These are phyloP conservation scores for Botryobasidium botryosum DNA, from an alignment of 768 basidiomycete genomes.

Conservation along the genomic window DNA sequence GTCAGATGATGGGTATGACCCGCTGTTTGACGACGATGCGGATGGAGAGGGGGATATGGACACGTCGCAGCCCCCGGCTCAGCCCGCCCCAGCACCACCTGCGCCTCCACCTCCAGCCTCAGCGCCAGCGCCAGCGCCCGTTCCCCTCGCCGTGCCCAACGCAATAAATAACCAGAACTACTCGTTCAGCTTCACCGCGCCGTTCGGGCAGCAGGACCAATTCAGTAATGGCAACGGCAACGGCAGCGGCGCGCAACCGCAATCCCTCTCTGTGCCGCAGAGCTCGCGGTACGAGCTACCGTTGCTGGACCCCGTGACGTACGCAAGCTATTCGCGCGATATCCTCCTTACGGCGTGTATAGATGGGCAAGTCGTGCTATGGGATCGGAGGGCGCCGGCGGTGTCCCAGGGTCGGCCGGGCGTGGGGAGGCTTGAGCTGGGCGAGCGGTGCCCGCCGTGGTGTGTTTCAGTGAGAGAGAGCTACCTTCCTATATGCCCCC, in stretches of 20 bases:
- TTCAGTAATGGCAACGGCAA: conserved; percentile 10
- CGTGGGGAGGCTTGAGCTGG: conserved; percentile 74
- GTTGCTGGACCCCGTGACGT: conserved; percentile 42
- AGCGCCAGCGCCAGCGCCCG: background rate
- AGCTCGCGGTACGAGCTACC: conserved; percentile 25
- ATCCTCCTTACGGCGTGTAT: conserved; percentile 76
- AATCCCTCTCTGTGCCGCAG: too few relatives aligned
- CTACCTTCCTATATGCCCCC: too few relatives aligned
- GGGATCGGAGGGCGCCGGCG: conserved; percentile 64
- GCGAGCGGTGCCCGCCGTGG: conserved; percentile 89
- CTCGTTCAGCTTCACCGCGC: background rate
- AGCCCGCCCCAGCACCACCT: conserved; percentile 6
- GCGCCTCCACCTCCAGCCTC: conserved; percentile 7
- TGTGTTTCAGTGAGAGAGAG: conserved; percentile 70
- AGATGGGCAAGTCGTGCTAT: conserved; percentile 82
- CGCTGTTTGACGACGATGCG: conserved; percentile 77
- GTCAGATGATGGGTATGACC: conserved; percentile 72
- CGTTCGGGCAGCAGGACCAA: background rate
- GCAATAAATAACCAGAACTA: too few relatives aligned
- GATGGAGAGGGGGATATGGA: conserved; percentile 39
- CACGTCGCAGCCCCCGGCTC: conserved; percentile 9
- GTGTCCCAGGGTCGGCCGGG: conserved; percentile 28
- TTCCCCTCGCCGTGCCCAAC: background rate
- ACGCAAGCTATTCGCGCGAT: conserved; percentile 57
- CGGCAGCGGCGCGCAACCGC: conserved; percentile 8